phyloP scores from a whole-genome alignment of 768 basidiomycete genomes.

The Jaapia argillacea region DNA sequence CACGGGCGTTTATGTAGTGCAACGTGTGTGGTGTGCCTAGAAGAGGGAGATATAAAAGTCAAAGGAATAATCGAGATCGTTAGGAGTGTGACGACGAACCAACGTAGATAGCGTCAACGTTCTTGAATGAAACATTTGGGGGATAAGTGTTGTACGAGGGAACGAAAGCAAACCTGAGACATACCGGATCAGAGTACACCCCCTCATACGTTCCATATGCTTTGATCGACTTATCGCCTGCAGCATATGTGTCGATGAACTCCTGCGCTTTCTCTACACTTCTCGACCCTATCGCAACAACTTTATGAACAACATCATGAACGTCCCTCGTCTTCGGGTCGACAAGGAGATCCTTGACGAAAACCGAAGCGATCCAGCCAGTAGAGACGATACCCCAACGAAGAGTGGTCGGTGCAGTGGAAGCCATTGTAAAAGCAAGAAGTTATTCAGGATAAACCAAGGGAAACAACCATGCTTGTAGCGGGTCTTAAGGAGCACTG shows the following conservation, averaged over 20 bases:
- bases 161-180: constrained; percentile 14
- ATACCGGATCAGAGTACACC: constrained; percentile 60
- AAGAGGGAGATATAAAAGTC: too few species aligned
- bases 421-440: constrained; percentile 10
- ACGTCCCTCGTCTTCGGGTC: constrained; percentile 63
- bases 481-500: too few species aligned
- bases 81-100: constrained; percentile 24
- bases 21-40: constrained; percentile 80
- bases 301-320: constrained; percentile 55
- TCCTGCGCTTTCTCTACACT: constrained; percentile 53
- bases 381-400: constrained; percentile 89
- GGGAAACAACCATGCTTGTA: too few species aligned
- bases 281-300: constrained; percentile 73
- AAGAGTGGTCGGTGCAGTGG: constrained; percentile 30
- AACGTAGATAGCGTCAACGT: constrained; percentile 73
- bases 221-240: constrained; percentile 44
- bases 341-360: constrained; percentile 67
- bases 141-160: too few species aligned
- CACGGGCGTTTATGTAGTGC: constrained; percentile 71
- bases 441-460: too few species aligned
- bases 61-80: neutral
- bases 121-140: constrained; percentile 25
- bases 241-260: constrained; percentile 49
- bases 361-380: constrained; percentile 56
- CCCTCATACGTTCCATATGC: constrained; percentile 68